These are phyloP conservation scores for Starmerella sirachaensis DNA, from an alignment of 805 yeast species.

Conservation along the genomic window DNA sequence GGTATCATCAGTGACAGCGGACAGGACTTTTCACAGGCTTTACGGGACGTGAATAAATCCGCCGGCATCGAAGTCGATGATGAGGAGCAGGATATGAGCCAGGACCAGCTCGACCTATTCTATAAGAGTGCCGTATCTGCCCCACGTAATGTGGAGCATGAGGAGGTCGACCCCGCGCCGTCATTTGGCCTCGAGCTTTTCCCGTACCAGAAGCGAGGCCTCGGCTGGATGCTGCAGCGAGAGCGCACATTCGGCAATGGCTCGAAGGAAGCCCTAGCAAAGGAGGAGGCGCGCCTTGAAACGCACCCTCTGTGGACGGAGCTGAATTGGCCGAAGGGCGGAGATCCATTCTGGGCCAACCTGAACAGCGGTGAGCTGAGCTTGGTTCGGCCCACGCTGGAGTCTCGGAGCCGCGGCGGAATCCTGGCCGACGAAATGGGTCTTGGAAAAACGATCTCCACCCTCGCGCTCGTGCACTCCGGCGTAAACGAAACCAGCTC, in stretches of 20 bases:
- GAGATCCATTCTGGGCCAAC: constrained; percentile 58
- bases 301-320: constrained; percentile 82
- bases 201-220: constrained; percentile 71
- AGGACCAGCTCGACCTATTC: constrained; percentile 65
- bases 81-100: constrained; percentile 36
- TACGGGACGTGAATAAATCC: constrained; percentile 21
- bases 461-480: constrained; percentile 58
- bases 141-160: constrained; percentile 16
- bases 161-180: constrained; percentile 51
- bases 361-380: constrained; percentile 71
- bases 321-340: constrained; percentile 54
- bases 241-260: constrained; percentile 50
- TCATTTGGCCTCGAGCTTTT: constrained; percentile 49
- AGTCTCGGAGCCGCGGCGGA: constrained; percentile 60
- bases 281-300: constrained; percentile 28
- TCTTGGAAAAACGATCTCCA: constrained; percentile 80
- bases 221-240: constrained; percentile 79
- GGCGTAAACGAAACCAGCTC: constrained; percentile 25
- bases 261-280: constrained; percentile 19
- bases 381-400: constrained; percentile 50
- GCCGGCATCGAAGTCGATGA: constrained; percentile 24
- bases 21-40: constrained; percentile 6
- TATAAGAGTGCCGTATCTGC: constrained; percentile 48
- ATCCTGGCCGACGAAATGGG: constrained; percentile 97
- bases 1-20: constrained; percentile 19